A percentile compares a stretch with the other conserved stretches of the same genome.
These are phyloP conservation scores for Seminavis robusta DNA, from an alignment of 108 stramenopile species.

Conservation along the genomic window DNA sequence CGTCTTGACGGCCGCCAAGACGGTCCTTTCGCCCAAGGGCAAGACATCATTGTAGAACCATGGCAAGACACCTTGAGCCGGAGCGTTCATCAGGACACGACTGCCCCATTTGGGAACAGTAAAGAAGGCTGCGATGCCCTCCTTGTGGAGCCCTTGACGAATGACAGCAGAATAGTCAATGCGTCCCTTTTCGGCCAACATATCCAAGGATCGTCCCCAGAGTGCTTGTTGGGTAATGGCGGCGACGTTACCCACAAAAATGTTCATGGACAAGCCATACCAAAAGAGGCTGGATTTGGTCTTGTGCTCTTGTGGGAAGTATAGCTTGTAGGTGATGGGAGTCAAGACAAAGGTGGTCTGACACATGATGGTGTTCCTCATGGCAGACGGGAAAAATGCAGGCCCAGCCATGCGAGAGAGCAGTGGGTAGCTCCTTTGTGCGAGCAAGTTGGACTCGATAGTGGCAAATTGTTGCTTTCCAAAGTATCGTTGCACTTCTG, in stretches of 20 bases:
- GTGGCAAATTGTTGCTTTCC: constrained; percentile 37
- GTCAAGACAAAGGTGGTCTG: constrained; percentile 61
- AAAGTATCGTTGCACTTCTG: constrained; percentile 74
- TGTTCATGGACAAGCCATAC: constrained; percentile 69
- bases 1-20: constrained; percentile 14
- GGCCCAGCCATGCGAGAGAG: constrained; percentile 5
- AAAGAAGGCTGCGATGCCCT: constrained; percentile 70
- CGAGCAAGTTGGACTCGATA: constrained; percentile 38
- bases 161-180: constrained; percentile 51
- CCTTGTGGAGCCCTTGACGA: constrained; percentile 32
- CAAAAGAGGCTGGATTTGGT: constrained; percentile 51
- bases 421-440: no score
- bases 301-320: constrained; percentile 74
- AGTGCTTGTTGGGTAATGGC: constrained; percentile 81
- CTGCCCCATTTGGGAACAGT: constrained; percentile 69
- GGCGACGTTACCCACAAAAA: constrained; percentile 62
- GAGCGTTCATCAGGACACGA: constrained; percentile 79
- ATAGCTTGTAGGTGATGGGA: constrained; percentile 60
- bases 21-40: constrained; percentile 58
- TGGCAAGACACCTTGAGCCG: constrained; percentile 61
- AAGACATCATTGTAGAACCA: constrained; percentile 83
- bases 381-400: constrained; percentile 14
- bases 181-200: constrained; percentile 13
- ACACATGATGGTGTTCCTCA: constrained; percentile 56
- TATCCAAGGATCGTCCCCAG: constrained; percentile 70